These are phyloP conservation scores for Cryptosporidium baileyi DNA, from an alignment of 169 alveolate species.

Conservation along the genomic window DNA sequence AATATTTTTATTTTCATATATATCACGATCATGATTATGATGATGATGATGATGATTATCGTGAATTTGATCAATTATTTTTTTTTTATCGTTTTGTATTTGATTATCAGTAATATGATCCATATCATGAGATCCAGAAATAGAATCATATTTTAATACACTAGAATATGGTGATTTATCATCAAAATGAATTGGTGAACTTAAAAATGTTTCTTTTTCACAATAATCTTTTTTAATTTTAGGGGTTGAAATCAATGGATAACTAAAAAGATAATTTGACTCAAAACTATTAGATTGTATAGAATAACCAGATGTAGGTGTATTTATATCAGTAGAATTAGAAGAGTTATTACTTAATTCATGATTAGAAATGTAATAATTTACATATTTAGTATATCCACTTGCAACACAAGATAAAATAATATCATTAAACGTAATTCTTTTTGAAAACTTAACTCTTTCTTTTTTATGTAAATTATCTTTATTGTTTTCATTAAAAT, in stretches of 20 bases:
- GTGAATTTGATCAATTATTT: neutral
- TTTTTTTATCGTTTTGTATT: neutral
- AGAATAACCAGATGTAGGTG: neutral
- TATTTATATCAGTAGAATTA: conserved; percentile 10
- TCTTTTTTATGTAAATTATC: neutral
- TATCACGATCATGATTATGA: neutral
- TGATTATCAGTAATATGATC: neutral
- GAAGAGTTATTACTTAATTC: neutral
- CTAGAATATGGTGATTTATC: conserved; percentile 64
- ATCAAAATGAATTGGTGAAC: conserved; percentile 41
- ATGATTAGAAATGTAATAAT: conserved; percentile 3
- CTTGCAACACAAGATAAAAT: conserved; percentile 65
- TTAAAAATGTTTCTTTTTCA: conserved; percentile 5
- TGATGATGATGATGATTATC: neutral
- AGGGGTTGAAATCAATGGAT: neutral
- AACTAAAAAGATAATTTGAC: neutral
- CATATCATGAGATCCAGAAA: conserved; percentile 8
- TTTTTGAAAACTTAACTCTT: conserved; percentile 43
- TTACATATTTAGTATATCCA: conserved; percentile 61
- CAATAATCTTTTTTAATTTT: neutral
- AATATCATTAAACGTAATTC: conserved; percentile 65
- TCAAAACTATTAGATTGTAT: neutral
- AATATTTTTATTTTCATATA: neutral
- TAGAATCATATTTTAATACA: conserved; percentile 35
- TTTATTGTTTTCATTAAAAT: neutral